Evolutionary conservation across 1,284 basidiomycete species (phyloP).

Genomic region (Leccinum fuscescens): DNA sequence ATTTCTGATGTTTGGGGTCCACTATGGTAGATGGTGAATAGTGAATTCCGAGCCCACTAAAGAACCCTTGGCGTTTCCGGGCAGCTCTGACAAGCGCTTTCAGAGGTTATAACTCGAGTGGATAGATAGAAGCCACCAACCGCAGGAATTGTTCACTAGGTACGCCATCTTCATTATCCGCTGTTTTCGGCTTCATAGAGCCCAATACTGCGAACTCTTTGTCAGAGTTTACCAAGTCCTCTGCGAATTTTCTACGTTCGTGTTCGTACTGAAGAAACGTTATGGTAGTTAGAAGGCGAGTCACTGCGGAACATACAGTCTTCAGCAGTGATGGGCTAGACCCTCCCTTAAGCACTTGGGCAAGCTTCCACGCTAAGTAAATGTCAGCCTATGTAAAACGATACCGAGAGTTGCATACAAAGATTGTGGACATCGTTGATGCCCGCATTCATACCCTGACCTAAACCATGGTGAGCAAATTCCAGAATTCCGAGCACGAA

Average conservation of each 20-base stretch:
- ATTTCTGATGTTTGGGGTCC: background rate
- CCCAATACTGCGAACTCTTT: background rate
- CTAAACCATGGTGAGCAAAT: background rate
- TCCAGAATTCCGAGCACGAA: background rate
- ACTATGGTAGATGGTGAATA: background rate
- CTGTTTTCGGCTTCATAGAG: background rate
- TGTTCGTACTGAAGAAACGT: background rate
- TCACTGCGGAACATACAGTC: background rate
- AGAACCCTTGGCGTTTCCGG: background rate
- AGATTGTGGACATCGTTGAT: background rate
- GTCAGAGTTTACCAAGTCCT: background rate
- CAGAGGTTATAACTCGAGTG: background rate
- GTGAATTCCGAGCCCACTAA: background rate
- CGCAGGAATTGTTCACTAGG: background rate
- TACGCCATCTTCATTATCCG: background rate
- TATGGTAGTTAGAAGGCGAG: background rate
- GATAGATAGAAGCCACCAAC: background rate
- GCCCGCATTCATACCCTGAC: background rate
- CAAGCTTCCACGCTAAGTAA: background rate
- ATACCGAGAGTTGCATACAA: background rate
- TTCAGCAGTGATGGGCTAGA: background rate
- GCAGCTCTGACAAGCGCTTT: background rate
- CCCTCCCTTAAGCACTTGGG: background rate
- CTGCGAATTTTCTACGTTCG: background rate
- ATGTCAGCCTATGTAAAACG: background rate